phyloP scores from a whole-genome alignment of 1,139 yeast genomes.

The Casaregolazyma lundiana region DNA sequence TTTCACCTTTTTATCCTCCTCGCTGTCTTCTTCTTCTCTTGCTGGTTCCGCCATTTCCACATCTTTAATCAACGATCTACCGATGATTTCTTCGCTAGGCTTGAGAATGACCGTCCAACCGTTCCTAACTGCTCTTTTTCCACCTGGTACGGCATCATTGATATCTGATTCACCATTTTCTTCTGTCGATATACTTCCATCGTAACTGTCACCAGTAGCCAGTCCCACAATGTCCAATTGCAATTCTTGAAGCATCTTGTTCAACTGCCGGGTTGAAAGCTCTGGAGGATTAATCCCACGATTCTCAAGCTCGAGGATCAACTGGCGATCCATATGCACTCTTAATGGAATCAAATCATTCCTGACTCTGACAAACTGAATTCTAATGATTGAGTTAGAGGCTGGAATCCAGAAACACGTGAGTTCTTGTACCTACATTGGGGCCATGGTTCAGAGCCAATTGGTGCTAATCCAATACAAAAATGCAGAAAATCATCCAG shows the following conservation, averaged over 20 bases:
- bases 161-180: background rate
- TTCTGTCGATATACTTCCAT: no score
- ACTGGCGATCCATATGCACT: constrained; percentile 12
- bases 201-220: background rate
- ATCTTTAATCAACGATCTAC: constrained; percentile 6
- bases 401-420: background rate
- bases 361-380: constrained; percentile 7
- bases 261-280: constrained; percentile 9
- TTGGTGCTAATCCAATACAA: background rate
- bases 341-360: constrained; percentile 10
- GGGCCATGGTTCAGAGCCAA: constrained; percentile 10
- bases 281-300: constrained; percentile 10
- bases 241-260: constrained; percentile 9
- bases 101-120: constrained; percentile 8
- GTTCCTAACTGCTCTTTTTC: background rate
- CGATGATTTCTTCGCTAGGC: background rate
- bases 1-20: constrained; percentile 2
- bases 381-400: constrained; percentile 3
- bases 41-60: constrained; percentile 1
- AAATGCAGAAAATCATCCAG: background rate
- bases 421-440: constrained; percentile 10
- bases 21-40: constrained; percentile 5
- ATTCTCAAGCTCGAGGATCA: constrained; percentile 4
- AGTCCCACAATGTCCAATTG: constrained; percentile 7
- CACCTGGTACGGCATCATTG: constrained; percentile 7